Percentiles rank a stretch among this genome's conserved stretches.
phyloP scores from a whole-genome alignment of 1,139 yeast genomes.

The Debaryomycetaceae sp. region DNA sequence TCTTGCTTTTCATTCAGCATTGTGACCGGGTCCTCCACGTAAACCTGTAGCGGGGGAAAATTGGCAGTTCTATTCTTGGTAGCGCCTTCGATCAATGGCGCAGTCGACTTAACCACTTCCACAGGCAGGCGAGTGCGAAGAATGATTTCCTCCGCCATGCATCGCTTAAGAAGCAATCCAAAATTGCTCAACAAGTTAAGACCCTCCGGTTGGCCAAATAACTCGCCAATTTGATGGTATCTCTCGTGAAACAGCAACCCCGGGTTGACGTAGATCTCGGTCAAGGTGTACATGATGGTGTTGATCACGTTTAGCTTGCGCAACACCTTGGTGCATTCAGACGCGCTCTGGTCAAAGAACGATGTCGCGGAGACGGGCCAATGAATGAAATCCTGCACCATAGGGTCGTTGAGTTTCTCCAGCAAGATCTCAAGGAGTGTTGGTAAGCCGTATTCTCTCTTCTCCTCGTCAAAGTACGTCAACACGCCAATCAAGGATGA shows the following conservation, averaged over 20 bases:
- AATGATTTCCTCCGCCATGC: conserved; percentile 53
- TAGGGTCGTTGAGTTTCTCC: conserved; percentile 12
- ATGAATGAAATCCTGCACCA: conserved; percentile 17
- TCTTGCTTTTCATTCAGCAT: conserved; percentile 29
- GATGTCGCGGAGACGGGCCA: conserved; percentile 14
- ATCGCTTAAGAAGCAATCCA: conserved; percentile 43
- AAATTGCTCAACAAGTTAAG: conserved; percentile 25
- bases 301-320: conserved; percentile 27
- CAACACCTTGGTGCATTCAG: conserved; percentile 28
- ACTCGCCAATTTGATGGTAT: conserved; percentile 40
- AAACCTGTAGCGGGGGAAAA: conserved; percentile 33
- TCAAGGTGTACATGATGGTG: conserved; percentile 41
- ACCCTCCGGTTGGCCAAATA: conserved; percentile 35
- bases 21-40: conserved; percentile 27
- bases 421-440: conserved; percentile 15
- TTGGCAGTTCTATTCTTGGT: conserved; percentile 21
- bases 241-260: conserved; percentile 46
- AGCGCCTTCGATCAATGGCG: conserved; percentile 23
- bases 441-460: conserved; percentile 47
- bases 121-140: conserved; percentile 46
- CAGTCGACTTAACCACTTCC: conserved; percentile 43
- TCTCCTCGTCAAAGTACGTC: conserved; percentile 52
- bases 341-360: conserved; percentile 25
- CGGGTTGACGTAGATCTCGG: conserved; percentile 53
- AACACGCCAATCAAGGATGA: conserved; percentile 52